A percentile compares a stretch with the other conserved stretches of the same genome.
Conservation (phyloP, 192 early-diverging fungal genomes). For the Cladochytrium replicatum region DNA sequence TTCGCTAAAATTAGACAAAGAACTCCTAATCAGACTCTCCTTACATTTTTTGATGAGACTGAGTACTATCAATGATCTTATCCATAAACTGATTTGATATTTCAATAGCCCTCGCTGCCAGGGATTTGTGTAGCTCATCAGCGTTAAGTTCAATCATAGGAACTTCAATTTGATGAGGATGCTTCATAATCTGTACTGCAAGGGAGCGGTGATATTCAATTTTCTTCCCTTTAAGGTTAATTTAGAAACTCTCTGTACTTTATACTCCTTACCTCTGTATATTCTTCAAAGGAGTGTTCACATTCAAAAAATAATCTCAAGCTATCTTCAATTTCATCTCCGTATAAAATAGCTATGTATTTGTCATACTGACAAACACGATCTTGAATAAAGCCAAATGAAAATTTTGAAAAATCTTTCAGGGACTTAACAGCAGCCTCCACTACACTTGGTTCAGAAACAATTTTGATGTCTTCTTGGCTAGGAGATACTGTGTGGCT, state of each 20-base stretch:
- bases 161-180: slow-evolving; percentile 32
- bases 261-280: slow-evolving; percentile 17
- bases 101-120: slow-evolving; percentile 28
- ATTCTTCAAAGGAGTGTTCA: slow-evolving; percentile 48
- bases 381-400: slow-evolving; percentile 36
- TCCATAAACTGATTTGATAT: slow-evolving; percentile 32
- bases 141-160: slow-evolving; percentile 41
- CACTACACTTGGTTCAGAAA: slow-evolving; percentile 24
- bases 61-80: slow-evolving; percentile 39
- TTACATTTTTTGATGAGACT: slow-evolving; percentile 38
- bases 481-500: too few species aligned
- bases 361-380: slow-evolving; percentile 32
- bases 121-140: slow-evolving; percentile 39
- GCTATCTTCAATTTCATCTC: slow-evolving; percentile 19
- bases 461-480: too few species aligned
- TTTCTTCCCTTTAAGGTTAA: slow-evolving; percentile 18
- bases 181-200: slow-evolving; percentile 24
- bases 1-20: slow-evolving; percentile 10
- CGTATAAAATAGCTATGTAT: slow-evolving; percentile 30
- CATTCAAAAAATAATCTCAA: slow-evolving; percentile 26
- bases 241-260: not conserved
- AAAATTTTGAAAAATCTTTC: slow-evolving; percentile 22
- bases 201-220: slow-evolving; percentile 40
- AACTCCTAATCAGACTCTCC: slow-evolving; percentile 6
- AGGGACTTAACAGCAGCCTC: slow-evolving; percentile 18